Percentiles rank a stretch among this genome's conserved stretches.
These are phyloP conservation scores for Globisporangium recalcitrans DNA, from an alignment of 352 stramenopile genomes.

Conservation along the genomic window DNA sequence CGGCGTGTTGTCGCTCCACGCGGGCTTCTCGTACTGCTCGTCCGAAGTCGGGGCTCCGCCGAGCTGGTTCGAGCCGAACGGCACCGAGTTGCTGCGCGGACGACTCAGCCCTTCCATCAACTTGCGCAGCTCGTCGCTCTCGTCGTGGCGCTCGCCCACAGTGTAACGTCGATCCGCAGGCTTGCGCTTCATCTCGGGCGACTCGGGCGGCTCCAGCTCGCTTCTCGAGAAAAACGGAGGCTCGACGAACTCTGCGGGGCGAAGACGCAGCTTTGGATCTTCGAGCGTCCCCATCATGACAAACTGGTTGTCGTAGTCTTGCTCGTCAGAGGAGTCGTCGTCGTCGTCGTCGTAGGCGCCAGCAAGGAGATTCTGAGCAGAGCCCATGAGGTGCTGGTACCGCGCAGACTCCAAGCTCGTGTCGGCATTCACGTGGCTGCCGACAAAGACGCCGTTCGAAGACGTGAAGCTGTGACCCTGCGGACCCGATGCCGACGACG, in stretches of 20 bases:
- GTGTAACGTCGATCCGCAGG: constrained; percentile 7
- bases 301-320: constrained; percentile 32
- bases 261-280: constrained; percentile 8
- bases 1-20: constrained; percentile 53
- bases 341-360: constrained; percentile 24
- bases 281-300: constrained; percentile 20
- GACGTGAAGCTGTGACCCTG: constrained; percentile 15
- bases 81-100: constrained; percentile 56
- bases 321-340: constrained; percentile 27
- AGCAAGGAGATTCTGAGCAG: constrained; percentile 16
- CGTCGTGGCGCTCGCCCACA: constrained; percentile 21
- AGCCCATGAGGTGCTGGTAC: constrained; percentile 17
- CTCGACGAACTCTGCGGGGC: not conserved
- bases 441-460: constrained; percentile 13
- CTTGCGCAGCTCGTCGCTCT: constrained; percentile 54
- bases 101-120: constrained; percentile 58
- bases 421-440: constrained; percentile 9
- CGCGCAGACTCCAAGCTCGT: constrained; percentile 13
- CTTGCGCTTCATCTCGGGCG: constrained; percentile 10
- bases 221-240: constrained; percentile 35
- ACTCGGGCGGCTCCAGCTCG: constrained; percentile 18
- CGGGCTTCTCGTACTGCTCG: constrained; percentile 37
- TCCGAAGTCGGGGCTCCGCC: constrained; percentile 25
- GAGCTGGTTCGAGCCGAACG: constrained; percentile 39
- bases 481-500: constrained; percentile 10